These are phyloP conservation scores for Pholiota adiposa DNA, from an alignment of 1,284 basidiomycete species.

Conservation along the genomic window DNA sequence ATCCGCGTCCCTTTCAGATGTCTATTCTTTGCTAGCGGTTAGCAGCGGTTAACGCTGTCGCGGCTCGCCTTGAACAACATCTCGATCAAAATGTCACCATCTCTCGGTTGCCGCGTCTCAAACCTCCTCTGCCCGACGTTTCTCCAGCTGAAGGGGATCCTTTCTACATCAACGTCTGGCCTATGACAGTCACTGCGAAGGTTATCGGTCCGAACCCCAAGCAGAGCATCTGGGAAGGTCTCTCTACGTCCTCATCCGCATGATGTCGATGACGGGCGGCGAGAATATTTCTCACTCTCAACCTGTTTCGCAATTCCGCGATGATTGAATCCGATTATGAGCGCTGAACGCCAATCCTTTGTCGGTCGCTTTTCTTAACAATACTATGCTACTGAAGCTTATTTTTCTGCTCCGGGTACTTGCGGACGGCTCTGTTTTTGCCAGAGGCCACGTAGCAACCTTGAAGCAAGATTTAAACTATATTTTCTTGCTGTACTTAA, in stretches of 20 bases:
- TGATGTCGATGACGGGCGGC: background rate
- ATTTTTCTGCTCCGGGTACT: too few species aligned
- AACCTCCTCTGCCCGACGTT: background rate
- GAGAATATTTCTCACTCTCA: background rate
- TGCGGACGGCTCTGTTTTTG: background rate
- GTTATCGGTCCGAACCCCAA: conserved; percentile 3
- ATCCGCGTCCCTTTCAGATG: background rate
- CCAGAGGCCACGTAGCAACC: background rate
- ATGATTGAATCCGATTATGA: background rate
- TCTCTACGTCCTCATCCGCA: background rate
- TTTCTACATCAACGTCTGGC: background rate
- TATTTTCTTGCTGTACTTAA: too few species aligned
- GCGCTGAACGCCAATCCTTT: background rate
- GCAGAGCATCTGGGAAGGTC: background rate
- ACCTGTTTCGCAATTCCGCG: background rate
- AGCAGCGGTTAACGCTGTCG: background rate
- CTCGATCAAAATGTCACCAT: background rate
- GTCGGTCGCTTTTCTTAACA: background rate
- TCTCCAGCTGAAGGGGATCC: background rate
- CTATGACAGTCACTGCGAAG: background rate
- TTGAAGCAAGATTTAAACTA: too few species aligned
- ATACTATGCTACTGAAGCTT: too few species aligned
- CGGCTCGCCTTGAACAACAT: background rate
- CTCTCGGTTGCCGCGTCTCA: background rate
- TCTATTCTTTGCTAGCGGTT: background rate